These are phyloP conservation scores for Malassezia cuniculi DNA, from an alignment of 1,284 basidiomycete genomes.

Conservation along the genomic window DNA sequence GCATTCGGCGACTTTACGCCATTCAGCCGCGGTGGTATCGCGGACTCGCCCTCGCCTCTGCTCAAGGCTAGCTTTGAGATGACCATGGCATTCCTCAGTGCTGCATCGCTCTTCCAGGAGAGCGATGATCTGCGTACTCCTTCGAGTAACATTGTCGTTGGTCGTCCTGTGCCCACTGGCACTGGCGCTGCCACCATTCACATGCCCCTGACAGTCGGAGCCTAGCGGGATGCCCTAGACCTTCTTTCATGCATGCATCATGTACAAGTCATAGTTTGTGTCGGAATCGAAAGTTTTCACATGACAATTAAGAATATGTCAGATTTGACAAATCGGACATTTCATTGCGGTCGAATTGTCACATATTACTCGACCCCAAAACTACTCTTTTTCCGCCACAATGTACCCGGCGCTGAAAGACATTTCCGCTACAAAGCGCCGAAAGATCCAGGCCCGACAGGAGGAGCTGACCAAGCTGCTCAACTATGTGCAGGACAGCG, in stretches of 20 bases:
- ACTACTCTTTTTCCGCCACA: too few relatives aligned
- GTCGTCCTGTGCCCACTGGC: conserved; percentile 33
- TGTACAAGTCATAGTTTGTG: not conserved
- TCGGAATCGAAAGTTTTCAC: not conserved
- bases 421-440: not conserved
- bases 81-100: conserved; percentile 85
- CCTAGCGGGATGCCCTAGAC: conserved; percentile 14
- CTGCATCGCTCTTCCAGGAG: conserved; percentile 85
- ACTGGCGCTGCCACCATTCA: conserved; percentile 35
- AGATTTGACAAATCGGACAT: too few relatives aligned
- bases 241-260: not conserved
- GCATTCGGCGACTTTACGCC: conserved; percentile 94
- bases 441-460: not conserved
- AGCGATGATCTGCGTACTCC: conserved; percentile 81
- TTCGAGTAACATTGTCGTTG: conserved; percentile 75
- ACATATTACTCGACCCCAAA: too few relatives aligned
- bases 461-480: not conserved
- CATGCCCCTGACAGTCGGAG: conserved; percentile 17
- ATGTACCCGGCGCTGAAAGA: not conserved
- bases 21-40: conserved; percentile 90
- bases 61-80: conserved; percentile 97
- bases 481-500: not conserved
- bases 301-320: too few relatives aligned
- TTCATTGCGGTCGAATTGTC: too few relatives aligned
- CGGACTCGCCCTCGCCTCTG: conserved; percentile 76